These are phyloP conservation scores for Debaryomyces sp. DNA, from an alignment of 1,139 yeast genomes.

Conservation along the genomic window DNA sequence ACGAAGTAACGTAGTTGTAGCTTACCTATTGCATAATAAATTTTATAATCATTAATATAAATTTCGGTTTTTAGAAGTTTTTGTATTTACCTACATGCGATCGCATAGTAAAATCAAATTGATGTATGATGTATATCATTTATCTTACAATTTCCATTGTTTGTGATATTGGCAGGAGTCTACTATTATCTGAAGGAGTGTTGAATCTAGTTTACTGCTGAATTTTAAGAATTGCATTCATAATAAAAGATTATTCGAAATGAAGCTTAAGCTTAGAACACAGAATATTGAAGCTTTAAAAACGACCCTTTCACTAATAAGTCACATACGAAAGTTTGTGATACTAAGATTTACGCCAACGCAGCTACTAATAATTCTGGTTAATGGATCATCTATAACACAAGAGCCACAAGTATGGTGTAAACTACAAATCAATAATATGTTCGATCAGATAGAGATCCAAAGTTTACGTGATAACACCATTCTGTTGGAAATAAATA, in stretches of 20 bases:
- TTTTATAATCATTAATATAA: neutral
- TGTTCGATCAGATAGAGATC: constrained; percentile 55
- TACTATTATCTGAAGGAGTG: neutral
- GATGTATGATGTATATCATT: neutral
- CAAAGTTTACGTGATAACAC: constrained; percentile 47
- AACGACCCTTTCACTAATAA: constrained; percentile 33
- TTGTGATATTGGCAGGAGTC: neutral
- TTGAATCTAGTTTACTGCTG: neutral
- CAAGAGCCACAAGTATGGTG: constrained; percentile 68
- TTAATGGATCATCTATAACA: constrained; percentile 36
- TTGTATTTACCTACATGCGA: neutral
- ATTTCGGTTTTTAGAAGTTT: neutral
- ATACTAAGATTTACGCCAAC: constrained; percentile 50
- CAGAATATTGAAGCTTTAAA: constrained; percentile 32
- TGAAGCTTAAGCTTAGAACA: constrained; percentile 41
- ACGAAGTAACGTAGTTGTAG: neutral
- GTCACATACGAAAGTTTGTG: constrained; percentile 33
- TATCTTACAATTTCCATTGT: neutral
- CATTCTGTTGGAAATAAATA: constrained; percentile 57
- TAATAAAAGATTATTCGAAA: constrained; percentile 10
- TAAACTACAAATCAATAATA: constrained; percentile 42
- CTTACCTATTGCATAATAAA: neutral
- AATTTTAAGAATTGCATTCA: neutral
- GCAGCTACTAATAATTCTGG: constrained; percentile 52
- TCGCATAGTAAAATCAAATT: neutral